Conservation (phyloP, 352 stramenopile genomes). For the Phytophthora macrochlamydospora region DNA sequence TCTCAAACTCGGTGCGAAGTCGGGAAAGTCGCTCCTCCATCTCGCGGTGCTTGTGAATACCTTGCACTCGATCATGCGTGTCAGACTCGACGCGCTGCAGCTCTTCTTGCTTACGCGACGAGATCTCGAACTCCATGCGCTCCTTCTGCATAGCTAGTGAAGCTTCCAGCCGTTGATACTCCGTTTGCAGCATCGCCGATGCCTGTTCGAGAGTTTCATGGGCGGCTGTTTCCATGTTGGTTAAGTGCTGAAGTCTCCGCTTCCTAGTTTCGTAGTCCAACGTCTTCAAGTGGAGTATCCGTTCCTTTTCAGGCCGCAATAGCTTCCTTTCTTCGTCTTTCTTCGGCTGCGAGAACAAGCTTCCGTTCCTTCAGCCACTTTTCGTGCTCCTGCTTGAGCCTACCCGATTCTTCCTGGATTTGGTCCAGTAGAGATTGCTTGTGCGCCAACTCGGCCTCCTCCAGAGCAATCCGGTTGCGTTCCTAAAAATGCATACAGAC, state of each 20-base stretch:
- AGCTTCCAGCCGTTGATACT: constrained; percentile 60
- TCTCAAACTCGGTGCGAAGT: constrained; percentile 76
- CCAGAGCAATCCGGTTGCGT: constrained; percentile 78
- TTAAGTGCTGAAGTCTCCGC: constrained; percentile 62
- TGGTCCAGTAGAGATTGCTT: constrained; percentile 70
- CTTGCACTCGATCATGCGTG: constrained; percentile 60
- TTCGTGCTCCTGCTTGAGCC: constrained; percentile 64
- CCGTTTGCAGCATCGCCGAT: constrained; percentile 61
- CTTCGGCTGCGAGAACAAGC: constrained; percentile 60
- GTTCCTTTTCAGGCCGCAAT: constrained; percentile 64
- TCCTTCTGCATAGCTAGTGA: constrained; percentile 64
- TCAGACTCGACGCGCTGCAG: constrained; percentile 77
- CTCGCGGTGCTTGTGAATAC: constrained; percentile 65
- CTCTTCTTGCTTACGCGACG: constrained; percentile 72
- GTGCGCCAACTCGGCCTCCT: constrained; percentile 67
- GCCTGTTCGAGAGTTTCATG: constrained; percentile 70
- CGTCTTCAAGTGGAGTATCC: constrained; percentile 73
- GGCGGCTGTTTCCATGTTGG: constrained; percentile 61
- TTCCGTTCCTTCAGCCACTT: constrained; percentile 73
- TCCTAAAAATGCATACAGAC: constrained; percentile 49
- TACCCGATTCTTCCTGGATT: constrained; percentile 54
- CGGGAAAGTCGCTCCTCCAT: constrained; percentile 70
- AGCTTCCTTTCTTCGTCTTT: constrained; percentile 61
- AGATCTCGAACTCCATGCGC: constrained; percentile 68
- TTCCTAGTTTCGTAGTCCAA: constrained; percentile 74